A percentile compares a stretch with the other conserved stretches of the same genome.
Evolutionary conservation across 139 green algal species (phyloP).

Genomic region (Chlorella vulgaris): DNA sequence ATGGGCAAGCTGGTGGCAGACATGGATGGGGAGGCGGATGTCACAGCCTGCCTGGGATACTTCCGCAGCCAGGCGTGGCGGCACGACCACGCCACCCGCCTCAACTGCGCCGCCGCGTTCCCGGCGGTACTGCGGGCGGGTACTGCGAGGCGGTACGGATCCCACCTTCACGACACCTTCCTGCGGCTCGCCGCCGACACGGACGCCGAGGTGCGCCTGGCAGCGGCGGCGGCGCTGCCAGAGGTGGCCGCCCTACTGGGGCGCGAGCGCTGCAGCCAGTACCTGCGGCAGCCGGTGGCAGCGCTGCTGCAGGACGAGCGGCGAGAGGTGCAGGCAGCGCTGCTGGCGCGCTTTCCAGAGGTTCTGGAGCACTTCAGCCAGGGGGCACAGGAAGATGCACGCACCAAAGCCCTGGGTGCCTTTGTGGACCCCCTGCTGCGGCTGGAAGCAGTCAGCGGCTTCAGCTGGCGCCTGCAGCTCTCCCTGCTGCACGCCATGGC

Average conservation of each 20-base stretch:
- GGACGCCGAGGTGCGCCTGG: constrained; percentile 47
- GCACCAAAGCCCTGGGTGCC: constrained; percentile 41
- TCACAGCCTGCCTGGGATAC: constrained; percentile 48
- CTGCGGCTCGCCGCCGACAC: constrained; percentile 41
- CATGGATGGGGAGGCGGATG: constrained; percentile 50
- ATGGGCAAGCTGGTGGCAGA: constrained; percentile 53
- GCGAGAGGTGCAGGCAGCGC: constrained; percentile 41
- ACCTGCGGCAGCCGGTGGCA: constrained; percentile 57
- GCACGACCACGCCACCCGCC: constrained; percentile 46
- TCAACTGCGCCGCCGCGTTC: constrained; percentile 44
- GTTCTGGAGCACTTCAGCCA: background rate
- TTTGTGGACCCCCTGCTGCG: constrained; percentile 57
- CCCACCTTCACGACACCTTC: constrained; percentile 60
- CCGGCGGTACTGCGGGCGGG: constrained; percentile 33
- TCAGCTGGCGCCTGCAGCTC: constrained; percentile 57
- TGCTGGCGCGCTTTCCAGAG: constrained; percentile 39
- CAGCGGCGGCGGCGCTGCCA: constrained; percentile 42
- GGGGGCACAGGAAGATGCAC: background rate
- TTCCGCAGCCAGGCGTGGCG: constrained; percentile 55
- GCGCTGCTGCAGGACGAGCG: constrained; percentile 57
- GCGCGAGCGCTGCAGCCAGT: constrained; percentile 41
- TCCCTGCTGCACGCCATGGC: constrained; percentile 47
- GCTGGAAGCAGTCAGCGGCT: constrained; percentile 39
- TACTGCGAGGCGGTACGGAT: constrained; percentile 40
- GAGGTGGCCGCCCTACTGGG: constrained; percentile 45